Percentiles rank a stretch among this genome's conserved stretches.
phyloP scores from a whole-genome alignment of 495 filamentous ascomycete genomes.

The Lepraria neglecta region DNA sequence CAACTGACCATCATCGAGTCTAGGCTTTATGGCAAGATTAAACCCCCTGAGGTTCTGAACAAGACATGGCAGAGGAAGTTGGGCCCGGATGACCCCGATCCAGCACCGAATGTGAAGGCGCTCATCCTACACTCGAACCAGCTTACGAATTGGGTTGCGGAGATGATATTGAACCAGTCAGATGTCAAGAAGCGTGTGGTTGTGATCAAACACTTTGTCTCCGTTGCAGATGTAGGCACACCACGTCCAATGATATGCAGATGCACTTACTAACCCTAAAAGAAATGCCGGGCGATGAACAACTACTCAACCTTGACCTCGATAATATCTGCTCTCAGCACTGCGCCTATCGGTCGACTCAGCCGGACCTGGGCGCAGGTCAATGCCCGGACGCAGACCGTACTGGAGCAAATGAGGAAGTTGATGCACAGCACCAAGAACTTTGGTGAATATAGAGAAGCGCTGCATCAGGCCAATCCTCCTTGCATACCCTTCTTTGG shows the following conservation, averaged over 20 bases:
- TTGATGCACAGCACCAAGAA: conserved; percentile 98
- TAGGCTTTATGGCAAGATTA: conserved; percentile 88
- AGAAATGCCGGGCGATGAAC: conserved; percentile 92
- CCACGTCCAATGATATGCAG: not conserved
- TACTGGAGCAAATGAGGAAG: conserved; percentile 83
- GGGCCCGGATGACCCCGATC: conserved; percentile 71
- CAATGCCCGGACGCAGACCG: conserved; percentile 68
- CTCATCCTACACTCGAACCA: conserved; percentile 97
- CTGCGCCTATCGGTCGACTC: conserved; percentile 88
- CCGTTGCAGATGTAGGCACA: conserved; percentile 78
- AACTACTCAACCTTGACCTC: conserved; percentile 98
- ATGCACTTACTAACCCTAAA: conserved; percentile 29
- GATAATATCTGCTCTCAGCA: conserved; percentile 91
- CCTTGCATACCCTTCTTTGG: conserved; percentile 98
- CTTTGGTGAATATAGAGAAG: conserved; percentile 92
- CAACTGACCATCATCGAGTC: conserved; percentile 97
- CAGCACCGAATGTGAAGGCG: conserved; percentile 88
- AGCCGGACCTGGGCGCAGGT: conserved; percentile 93
- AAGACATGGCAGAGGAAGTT: conserved; percentile 99
- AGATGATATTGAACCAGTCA: conserved; percentile 92
- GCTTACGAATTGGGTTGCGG: conserved; percentile 98
- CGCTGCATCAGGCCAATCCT: conserved; percentile 83
- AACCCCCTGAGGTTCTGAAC: conserved; percentile 89
- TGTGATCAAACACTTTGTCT: conserved; percentile 97
- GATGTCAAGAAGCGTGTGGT: conserved; percentile 94